These are phyloP conservation scores for Urostyla sp. DNA, from an alignment of 73 alveolate species.

Conservation along the genomic window DNA sequence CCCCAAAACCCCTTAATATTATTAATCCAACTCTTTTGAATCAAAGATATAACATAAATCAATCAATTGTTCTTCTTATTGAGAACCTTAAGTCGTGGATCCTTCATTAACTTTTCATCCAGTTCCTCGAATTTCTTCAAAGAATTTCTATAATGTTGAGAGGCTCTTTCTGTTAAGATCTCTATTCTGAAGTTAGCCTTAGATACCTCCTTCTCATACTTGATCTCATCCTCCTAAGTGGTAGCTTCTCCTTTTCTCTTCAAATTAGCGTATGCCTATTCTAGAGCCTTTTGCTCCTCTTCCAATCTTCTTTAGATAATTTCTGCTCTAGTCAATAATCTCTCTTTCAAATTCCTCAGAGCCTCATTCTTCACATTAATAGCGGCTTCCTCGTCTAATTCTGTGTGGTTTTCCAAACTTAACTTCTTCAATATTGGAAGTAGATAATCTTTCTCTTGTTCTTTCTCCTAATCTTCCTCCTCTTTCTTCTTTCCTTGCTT, in stretches of 20 bases:
- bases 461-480: constrained; percentile 78
- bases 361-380: constrained; percentile 83
- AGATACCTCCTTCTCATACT: constrained; percentile 56
- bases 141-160: constrained; percentile 68
- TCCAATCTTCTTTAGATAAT: constrained; percentile 82
- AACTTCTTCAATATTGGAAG: constrained; percentile 81
- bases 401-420: constrained; percentile 57
- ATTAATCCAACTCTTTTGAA: background rate
- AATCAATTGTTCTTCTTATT: constrained; percentile 45
- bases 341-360: constrained; percentile 80
- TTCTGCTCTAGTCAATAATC: constrained; percentile 85
- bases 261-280: constrained; percentile 62
- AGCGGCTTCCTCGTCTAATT: constrained; percentile 78
- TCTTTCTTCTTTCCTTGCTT: constrained; percentile 80
- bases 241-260: constrained; percentile 68
- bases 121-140: constrained; percentile 62
- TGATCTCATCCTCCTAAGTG: constrained; percentile 63
- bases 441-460: constrained; percentile 78
- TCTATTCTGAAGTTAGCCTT: constrained; percentile 72
- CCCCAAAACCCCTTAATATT: background rate
- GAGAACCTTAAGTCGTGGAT: constrained; percentile 59
- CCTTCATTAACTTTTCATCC: constrained; percentile 61
- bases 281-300: constrained; percentile 78
- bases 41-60: too few species aligned
- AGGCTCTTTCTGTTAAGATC: constrained; percentile 71